phyloP scores from a whole-genome alignment of 352 stramenopile genomes.

The Phytophthora brassicae region DNA sequence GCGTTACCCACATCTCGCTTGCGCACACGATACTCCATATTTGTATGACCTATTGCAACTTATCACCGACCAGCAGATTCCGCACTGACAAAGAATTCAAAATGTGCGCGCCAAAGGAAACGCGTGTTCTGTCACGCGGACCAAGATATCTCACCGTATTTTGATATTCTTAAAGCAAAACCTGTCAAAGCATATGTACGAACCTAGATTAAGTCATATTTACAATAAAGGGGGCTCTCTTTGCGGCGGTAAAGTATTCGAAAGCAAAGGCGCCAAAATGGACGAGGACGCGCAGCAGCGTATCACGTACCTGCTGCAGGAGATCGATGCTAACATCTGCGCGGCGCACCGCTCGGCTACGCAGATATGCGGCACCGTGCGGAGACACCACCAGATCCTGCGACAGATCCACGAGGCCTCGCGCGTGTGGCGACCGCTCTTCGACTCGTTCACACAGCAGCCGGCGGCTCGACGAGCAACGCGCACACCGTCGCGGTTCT shows the following conservation, averaged over 20 bases:
- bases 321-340: constrained; percentile 85
- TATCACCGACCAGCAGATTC: constrained; percentile 15
- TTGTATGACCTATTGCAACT: constrained; percentile 15
- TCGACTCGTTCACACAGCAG: constrained; percentile 67
- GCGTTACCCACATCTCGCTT: constrained; percentile 38
- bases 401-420: constrained; percentile 72
- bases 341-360: constrained; percentile 75
- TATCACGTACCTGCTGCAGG: constrained; percentile 82
- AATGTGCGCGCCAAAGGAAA: constrained; percentile 14
- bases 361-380: constrained; percentile 69
- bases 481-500: constrained; percentile 44
- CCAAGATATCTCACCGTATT: not conserved
- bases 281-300: constrained; percentile 77
- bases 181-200: not conserved
- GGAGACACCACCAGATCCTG: constrained; percentile 76
- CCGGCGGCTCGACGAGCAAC: constrained; percentile 40
- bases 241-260: constrained; percentile 21
- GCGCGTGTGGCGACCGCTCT: constrained; percentile 77
- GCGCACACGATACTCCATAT: constrained; percentile 58
- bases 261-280: constrained; percentile 49
- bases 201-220: not conserved
- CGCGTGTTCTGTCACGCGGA: not conserved
- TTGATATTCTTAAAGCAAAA: not conserved
- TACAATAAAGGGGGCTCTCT: constrained; percentile 15
- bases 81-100: constrained; percentile 31